phyloP scores from a whole-genome alignment of 495 filamentous ascomycete genomes.

The Xylaria telfairii region DNA sequence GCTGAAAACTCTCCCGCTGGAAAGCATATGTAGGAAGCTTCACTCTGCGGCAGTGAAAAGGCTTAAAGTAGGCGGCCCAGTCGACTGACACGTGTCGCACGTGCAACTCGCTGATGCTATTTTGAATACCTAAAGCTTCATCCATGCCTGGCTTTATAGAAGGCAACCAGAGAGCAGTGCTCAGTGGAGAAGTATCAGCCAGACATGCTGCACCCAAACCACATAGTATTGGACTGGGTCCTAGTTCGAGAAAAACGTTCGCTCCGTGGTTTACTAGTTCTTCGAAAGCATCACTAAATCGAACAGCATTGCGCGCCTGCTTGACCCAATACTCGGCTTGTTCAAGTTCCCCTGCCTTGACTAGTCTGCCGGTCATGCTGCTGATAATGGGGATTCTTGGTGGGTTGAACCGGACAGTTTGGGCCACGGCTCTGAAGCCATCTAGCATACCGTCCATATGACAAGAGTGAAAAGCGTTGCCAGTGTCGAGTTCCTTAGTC shows the following conservation, averaged over 20 bases:
- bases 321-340: constrained; percentile 38
- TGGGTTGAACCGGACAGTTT: constrained; percentile 34
- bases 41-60: constrained; percentile 36
- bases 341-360: constrained; percentile 33
- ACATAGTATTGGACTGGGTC: constrained; percentile 35
- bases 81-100: constrained; percentile 33
- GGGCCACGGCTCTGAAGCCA: constrained; percentile 32
- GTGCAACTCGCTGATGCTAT: constrained; percentile 31
- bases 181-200: constrained; percentile 13
- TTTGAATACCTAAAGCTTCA: constrained; percentile 19
- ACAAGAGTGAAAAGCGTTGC: constrained; percentile 40
- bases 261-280: constrained; percentile 29
- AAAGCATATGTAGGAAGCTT: constrained; percentile 44
- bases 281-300: constrained; percentile 36
- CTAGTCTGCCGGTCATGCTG: constrained; percentile 37
- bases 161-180: constrained; percentile 31
- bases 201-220: constrained; percentile 34
- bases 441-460: constrained; percentile 37
- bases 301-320: constrained; percentile 38
- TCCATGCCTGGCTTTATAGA: constrained; percentile 25
- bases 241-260: constrained; percentile 41
- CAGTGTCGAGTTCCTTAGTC: constrained; percentile 27
- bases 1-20: constrained; percentile 31
- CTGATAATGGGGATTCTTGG: constrained; percentile 35
- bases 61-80: constrained; percentile 38